Percentiles rank a stretch among this genome's conserved stretches.
phyloP scores from a whole-genome alignment of 352 stramenopile genomes.

The Globisporangium cylindrosporum region DNA sequence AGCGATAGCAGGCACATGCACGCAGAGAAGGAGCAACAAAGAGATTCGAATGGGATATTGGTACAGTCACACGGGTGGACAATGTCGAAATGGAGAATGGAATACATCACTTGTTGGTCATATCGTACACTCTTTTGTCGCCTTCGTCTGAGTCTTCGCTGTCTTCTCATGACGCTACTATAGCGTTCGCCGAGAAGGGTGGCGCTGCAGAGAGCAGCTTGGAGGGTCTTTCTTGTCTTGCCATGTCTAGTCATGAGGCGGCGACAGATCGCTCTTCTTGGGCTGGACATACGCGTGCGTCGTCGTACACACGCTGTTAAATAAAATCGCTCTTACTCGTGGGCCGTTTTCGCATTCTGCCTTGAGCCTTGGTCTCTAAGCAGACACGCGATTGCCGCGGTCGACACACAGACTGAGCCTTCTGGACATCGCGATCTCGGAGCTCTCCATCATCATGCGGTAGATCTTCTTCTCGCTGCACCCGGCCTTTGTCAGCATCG shows the following conservation, averaged over 20 bases:
- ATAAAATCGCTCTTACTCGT: not conserved
- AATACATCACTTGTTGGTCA: constrained; percentile 8
- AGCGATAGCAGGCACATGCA: not conserved
- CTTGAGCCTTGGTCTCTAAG: not conserved
- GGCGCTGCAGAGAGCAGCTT: not conserved
- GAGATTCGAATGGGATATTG: not conserved
- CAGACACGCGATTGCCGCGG: constrained; percentile 17
- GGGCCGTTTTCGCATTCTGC: not conserved
- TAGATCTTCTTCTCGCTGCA: constrained; percentile 66
- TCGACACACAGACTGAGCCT: constrained; percentile 43
- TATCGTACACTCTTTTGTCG: constrained; percentile 7
- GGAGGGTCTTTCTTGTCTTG: not conserved
- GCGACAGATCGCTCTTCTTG: not conserved
- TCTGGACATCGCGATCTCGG: constrained; percentile 66
- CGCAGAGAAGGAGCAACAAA: not conserved
- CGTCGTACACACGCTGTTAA: constrained; percentile 1
- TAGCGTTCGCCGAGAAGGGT: not conserved
- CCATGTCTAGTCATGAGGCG: not conserved
- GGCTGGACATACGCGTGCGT: not conserved
- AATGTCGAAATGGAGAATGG: not conserved
- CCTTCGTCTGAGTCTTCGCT: not conserved
- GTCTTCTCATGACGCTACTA: not conserved
- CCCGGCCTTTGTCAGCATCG: constrained; percentile 61
- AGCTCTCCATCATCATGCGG: constrained; percentile 65
- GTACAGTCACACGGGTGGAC: not conserved